Evolutionary conservation across 2,329 filamentous ascomycete genomes (phyloP).

Genomic region (Cladophialophora immunda): DNA sequence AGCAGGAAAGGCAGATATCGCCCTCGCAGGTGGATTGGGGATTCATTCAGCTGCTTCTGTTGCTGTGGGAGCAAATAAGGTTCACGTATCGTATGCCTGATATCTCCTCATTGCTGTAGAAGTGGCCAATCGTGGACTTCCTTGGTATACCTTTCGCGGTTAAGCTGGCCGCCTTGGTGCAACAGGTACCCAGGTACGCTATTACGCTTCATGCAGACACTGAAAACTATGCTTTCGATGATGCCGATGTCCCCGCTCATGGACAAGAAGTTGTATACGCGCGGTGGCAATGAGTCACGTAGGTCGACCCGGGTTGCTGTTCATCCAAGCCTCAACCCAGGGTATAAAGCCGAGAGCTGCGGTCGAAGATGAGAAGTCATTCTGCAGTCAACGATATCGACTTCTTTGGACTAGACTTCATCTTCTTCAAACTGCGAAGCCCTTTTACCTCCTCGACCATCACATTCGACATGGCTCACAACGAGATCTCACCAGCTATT

Average conservation of each 20-base stretch:
- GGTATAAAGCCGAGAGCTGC: constrained; percentile 14
- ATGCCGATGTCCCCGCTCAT: neutral
- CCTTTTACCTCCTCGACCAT: neutral
- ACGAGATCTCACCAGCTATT: constrained; percentile 32
- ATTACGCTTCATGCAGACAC: neutral
- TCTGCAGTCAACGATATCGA: neutral
- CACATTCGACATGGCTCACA: constrained; percentile 20
- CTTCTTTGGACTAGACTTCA: neutral
- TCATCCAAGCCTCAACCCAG: neutral
- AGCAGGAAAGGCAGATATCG: neutral
- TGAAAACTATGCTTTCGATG: neutral
- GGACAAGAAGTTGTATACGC: neutral
- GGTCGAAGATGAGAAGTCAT: neutral
- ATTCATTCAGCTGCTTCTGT: neutral
- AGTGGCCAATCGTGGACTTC: constrained; percentile 19
- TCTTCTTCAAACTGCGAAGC: neutral
- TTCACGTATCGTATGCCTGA: no score
- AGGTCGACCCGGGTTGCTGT: neutral
- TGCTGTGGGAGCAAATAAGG: no score
- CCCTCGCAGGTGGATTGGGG: neutral
- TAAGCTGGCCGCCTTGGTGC: neutral
- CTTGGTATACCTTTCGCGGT: neutral
- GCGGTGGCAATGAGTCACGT: neutral
- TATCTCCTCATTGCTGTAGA: constrained; percentile 16
- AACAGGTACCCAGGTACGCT: neutral